phyloP scores from a whole-genome alignment of 23 red algal species.

The Gracilaria caudata region DNA sequence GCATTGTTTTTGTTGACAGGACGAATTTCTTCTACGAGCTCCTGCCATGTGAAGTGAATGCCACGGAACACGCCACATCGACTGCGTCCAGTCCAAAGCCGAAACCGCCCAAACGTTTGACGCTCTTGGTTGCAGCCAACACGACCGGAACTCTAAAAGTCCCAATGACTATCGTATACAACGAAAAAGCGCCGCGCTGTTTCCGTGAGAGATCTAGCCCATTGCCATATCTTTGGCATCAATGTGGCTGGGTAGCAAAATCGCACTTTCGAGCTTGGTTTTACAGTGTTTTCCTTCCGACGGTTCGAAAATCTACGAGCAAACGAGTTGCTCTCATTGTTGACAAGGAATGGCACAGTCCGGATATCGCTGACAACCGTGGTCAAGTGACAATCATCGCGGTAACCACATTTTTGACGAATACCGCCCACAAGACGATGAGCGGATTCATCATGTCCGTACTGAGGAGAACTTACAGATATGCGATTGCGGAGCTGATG shows the following conservation, averaged over 20 bases:
- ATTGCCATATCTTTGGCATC: slow-evolving; percentile 54
- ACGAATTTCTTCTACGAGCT: slow-evolving; percentile 51
- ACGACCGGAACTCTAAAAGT: slow-evolving; percentile 64
- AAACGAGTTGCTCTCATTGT: slow-evolving; percentile 51
- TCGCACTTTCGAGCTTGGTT: slow-evolving; percentile 53
- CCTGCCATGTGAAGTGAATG: slow-evolving; percentile 16
- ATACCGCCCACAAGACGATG: slow-evolving; percentile 20
- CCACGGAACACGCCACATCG: neutral
- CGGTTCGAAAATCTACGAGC: slow-evolving; percentile 26
- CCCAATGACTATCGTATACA: slow-evolving; percentile 38
- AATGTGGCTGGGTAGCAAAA: slow-evolving; percentile 23
- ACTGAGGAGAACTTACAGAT: slow-evolving; percentile 11
- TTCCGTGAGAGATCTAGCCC: slow-evolving; percentile 44
- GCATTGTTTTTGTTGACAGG: slow-evolving; percentile 45
- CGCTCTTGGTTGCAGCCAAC: slow-evolving; percentile 34
- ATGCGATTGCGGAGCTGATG: slow-evolving; percentile 15
- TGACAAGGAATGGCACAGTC: slow-evolving; percentile 28
- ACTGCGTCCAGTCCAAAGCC: slow-evolving; percentile 1
- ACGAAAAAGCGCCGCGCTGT: slow-evolving; percentile 35
- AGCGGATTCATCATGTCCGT: slow-evolving; percentile 21
- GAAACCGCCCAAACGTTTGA: slow-evolving; percentile 25
- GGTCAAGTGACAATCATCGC: slow-evolving; percentile 54
- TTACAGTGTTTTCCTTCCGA: slow-evolving; percentile 40
- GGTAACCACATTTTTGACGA: neutral
- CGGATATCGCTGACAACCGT: slow-evolving; percentile 32